Percentiles rank a stretch among this genome's conserved stretches.
Evolutionary conservation across 305 asterid species (phyloP).

Genomic region (Rubia balearica): DNA sequence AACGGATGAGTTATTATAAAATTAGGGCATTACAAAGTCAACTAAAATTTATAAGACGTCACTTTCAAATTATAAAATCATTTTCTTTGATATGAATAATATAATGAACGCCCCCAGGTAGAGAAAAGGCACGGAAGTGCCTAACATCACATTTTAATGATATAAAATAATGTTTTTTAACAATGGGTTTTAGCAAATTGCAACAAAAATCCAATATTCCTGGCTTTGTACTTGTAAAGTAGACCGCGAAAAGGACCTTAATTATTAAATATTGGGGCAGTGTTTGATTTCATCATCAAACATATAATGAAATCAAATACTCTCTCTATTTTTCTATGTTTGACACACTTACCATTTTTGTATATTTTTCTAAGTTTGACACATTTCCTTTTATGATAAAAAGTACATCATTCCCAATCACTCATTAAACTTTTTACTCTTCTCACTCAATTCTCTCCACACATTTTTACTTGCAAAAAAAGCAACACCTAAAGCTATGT

Average conservation of each 20-base stretch:
- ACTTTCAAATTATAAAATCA: neutral
- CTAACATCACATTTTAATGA: no score
- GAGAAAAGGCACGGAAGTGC: neutral
- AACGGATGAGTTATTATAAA: no score
- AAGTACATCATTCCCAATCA: no score
- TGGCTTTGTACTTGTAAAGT: constrained; percentile 9
- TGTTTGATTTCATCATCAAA: constrained; percentile 1
- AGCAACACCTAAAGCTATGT: no score
- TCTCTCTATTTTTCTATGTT: no score
- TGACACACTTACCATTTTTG: no score
- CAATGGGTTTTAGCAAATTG: neutral
- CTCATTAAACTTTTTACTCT: no score
- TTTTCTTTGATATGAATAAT: neutral
- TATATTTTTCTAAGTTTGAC: no score
- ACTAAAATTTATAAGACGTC: neutral
- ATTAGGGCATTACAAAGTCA: no score
- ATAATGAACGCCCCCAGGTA: neutral
- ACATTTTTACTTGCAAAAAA: no score
- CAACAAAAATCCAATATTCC: neutral
- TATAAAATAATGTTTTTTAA: neutral
- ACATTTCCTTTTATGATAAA: no score
- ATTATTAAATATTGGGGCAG: neutral
- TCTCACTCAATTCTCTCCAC: no score
- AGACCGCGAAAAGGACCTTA: constrained; percentile 13
- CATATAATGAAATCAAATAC: neutral